These are phyloP conservation scores for Fusarium nelsonii DNA, from an alignment of 2,329 filamentous ascomycete species.

Conservation along the genomic window DNA sequence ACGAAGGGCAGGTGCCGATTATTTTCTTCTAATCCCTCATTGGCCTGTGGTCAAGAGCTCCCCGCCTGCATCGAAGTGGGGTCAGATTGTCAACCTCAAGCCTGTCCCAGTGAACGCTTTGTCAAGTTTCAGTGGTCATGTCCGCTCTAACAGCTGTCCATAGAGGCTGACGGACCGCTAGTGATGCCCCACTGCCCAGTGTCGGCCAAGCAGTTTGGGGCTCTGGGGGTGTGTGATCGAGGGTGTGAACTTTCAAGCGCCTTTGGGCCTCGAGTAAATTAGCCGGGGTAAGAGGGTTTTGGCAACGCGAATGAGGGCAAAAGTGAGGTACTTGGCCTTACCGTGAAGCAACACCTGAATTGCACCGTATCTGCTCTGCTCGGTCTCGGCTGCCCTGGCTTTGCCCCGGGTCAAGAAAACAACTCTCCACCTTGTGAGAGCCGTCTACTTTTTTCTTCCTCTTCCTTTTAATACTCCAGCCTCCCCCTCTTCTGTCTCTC, in stretches of 20 bases:
- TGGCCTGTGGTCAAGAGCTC: slow-evolving; percentile 18
- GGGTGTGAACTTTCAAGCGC: slow-evolving; percentile 14
- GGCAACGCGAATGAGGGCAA: slow-evolving; percentile 15
- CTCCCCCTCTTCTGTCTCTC: slow-evolving; percentile 37
- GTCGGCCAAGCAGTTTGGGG: slow-evolving; percentile 28
- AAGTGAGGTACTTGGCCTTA: slow-evolving; percentile 35
- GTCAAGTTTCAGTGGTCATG: slow-evolving; percentile 23
- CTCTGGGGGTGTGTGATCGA: slow-evolving; percentile 16
- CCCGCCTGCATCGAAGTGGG: slow-evolving; percentile 20
- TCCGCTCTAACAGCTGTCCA: slow-evolving; percentile 19
- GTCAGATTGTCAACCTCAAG: background rate
- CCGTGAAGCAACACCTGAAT: slow-evolving; percentile 32
- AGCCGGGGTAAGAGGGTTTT: slow-evolving; percentile 28
- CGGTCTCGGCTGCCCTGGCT: slow-evolving; percentile 42
- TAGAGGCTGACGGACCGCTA: slow-evolving; percentile 15
- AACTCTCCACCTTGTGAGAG: slow-evolving; percentile 45
- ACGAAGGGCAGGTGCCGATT: slow-evolving; percentile 50
- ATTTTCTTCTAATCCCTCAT: slow-evolving; percentile 44
- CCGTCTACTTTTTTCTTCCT: slow-evolving; percentile 36
- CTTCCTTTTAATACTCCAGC: slow-evolving; percentile 49
- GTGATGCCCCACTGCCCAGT: slow-evolving; percentile 16
- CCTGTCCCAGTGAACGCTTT: slow-evolving; percentile 19
- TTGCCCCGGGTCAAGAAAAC: slow-evolving; percentile 44
- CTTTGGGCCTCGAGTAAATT: slow-evolving; percentile 30
- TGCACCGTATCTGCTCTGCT: slow-evolving; percentile 38